Base-by-base conservation (phyloP, 108 stramenopile genomes). In the Conticribra weissflogii region DNA sequence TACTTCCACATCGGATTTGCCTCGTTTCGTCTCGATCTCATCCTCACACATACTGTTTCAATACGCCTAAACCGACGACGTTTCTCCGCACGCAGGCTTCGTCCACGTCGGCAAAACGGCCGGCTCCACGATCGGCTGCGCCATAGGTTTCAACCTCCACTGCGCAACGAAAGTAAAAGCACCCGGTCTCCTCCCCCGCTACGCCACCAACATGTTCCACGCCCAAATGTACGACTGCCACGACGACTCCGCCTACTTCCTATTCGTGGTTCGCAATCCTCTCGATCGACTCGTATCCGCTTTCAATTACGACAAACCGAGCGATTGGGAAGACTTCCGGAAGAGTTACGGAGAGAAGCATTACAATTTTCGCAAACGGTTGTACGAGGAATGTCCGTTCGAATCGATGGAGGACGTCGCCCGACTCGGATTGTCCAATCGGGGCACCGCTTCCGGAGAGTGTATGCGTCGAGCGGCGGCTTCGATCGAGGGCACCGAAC, bases 191-290 rank as follows among this genome's bases (percentile, higher is more conserved):
- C 36, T 71, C 32, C 63, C 72, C 0, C 27, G 41, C 21, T 50
- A 58, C 15, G 15, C 73, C 0, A 70, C 68, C 28, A 31, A 68
- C 22, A 52, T 66, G 58, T 74, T 74, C 47, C 71, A 72, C 27
- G 41, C 61, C 19, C 53, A 72, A 46, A 56, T 56, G 45, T 72
- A 72, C 46, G 45, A 72, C 19, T 75, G 74, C 44, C 34, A 68
- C 27, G 74, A 75, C 48, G 61, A 70, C 47, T 68, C 66, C 1
- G 66, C 66, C 2, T 64, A 51, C 59, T 64, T 61, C 45, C 34
- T 75, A 15, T 61, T 75, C 47, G 67, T 68, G 4, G 63, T 75
- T 23, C 66, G 74, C 16, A 68, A 75, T 68, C 74, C 74, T 18
- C 30, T 75, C 4, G 66, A 75, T 32, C 66, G 66, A 16, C 27